These are phyloP conservation scores for Calonectria pauciramosa DNA, from an alignment of 2,329 filamentous ascomycete genomes.

Conservation along the genomic window DNA sequence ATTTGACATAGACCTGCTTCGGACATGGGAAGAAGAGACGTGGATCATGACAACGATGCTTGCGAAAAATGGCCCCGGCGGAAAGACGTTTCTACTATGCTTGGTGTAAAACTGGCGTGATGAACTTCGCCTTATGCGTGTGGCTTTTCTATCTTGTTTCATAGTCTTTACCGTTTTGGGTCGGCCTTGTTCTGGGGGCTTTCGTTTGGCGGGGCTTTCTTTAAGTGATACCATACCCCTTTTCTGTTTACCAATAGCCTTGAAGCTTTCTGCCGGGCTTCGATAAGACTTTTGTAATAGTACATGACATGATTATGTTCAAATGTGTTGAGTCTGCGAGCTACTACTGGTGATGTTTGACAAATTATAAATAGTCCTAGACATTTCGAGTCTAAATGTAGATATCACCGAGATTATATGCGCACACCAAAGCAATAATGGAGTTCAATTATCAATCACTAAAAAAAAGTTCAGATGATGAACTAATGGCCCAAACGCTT, in stretches of 20 bases:
- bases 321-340: background rate
- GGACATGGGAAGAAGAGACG: slow-evolving; percentile 25
- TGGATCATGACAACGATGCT: slow-evolving; percentile 32
- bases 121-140: slow-evolving; percentile 43
- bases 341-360: background rate
- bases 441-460: background rate
- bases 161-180: slow-evolving; percentile 31
- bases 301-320: slow-evolving; percentile 33
- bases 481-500: background rate
- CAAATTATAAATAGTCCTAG: background rate
- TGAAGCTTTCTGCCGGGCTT: slow-evolving; percentile 26
- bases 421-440: background rate
- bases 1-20: slow-evolving; percentile 19
- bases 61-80: slow-evolving; percentile 15
- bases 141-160: slow-evolving; percentile 34
- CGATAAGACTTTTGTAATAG: slow-evolving; percentile 40
- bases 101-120: slow-evolving; percentile 44
- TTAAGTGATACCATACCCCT: slow-evolving; percentile 53
- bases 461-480: background rate
- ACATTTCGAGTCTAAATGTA: background rate
- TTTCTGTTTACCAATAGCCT: slow-evolving; percentile 38
- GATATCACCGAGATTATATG: background rate
- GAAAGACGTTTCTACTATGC: slow-evolving; percentile 32
- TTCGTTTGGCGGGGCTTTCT: slow-evolving; percentile 47
- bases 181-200: slow-evolving; percentile 39